Conservation (phyloP, 495 filamentous ascomycete genomes). For the Penicillium verhagenii region DNA sequence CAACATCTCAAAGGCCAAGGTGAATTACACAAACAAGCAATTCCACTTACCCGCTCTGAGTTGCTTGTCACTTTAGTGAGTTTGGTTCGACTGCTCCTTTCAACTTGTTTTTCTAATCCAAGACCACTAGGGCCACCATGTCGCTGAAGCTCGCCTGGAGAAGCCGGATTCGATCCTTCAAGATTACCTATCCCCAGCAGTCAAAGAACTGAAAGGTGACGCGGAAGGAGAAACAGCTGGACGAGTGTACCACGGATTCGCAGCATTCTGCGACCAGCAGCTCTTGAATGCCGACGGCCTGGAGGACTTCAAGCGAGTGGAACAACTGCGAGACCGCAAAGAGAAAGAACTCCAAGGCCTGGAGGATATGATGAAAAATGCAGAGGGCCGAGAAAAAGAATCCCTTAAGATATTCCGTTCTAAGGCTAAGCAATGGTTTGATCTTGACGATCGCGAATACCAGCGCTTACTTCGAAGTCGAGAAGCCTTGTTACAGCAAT, state of each 20-base stretch:
- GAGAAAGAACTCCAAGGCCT: slow-evolving; percentile 71
- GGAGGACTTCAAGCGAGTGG: slow-evolving; percentile 80
- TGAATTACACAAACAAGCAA: slow-evolving; percentile 66
- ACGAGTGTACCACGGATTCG: slow-evolving; percentile 90
- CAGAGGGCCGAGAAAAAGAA: slow-evolving; percentile 52
- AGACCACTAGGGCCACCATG: slow-evolving; percentile 63
- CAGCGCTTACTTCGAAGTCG: slow-evolving; percentile 71
- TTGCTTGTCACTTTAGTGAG: slow-evolving; percentile 81
- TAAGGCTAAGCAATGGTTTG: slow-evolving; percentile 84
- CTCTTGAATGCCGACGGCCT: slow-evolving; percentile 77
- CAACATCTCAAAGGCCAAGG: slow-evolving; percentile 63
- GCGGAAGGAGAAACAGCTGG: slow-evolving; percentile 72
- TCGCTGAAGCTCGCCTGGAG: slow-evolving; percentile 89
- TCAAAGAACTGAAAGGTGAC: slow-evolving; percentile 73
- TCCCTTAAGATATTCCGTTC: slow-evolving; percentile 41
- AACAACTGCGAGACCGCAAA: slow-evolving; percentile 78
- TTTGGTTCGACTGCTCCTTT: background rate
- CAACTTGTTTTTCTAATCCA: slow-evolving; percentile 14
- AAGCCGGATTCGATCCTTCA: slow-evolving; percentile 87
- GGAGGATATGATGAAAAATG: slow-evolving; percentile 51
- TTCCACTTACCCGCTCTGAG: slow-evolving; percentile 72
- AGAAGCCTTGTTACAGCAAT: slow-evolving; percentile 77
- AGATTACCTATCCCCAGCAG: slow-evolving; percentile 76
- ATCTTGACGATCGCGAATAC: slow-evolving; percentile 83
- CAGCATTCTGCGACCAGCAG: slow-evolving; percentile 91